Evolutionary conservation across 208 protist species (phyloP).

Genomic region (Trypanosoma platydactyli): DNA sequence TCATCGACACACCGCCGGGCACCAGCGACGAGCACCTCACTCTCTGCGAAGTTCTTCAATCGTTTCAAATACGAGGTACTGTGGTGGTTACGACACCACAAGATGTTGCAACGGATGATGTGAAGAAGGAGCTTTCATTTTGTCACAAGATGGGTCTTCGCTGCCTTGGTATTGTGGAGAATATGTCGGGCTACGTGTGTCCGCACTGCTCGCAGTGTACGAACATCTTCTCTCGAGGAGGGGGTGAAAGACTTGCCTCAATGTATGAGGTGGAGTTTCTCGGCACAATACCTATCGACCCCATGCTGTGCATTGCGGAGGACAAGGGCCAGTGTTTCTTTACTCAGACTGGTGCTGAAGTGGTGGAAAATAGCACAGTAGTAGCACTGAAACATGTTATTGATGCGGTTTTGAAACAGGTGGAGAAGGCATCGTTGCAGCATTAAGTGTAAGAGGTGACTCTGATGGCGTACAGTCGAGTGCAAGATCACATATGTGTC

Average conservation of each 20-base stretch:
- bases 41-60: slow-evolving; percentile 76
- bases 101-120: slow-evolving; percentile 88
- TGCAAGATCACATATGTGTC: not conserved
- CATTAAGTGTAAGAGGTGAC: not conserved
- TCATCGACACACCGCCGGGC: slow-evolving; percentile 93
- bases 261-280: slow-evolving; percentile 86
- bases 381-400: slow-evolving; percentile 55
- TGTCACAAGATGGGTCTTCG: slow-evolving; percentile 85
- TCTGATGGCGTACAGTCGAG: slow-evolving; percentile 1
- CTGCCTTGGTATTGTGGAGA: slow-evolving; percentile 92
- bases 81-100: slow-evolving; percentile 93
- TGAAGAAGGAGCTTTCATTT: slow-evolving; percentile 92
- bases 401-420: slow-evolving; percentile 52
- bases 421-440: slow-evolving; percentile 40
- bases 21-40: slow-evolving; percentile 94
- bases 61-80: slow-evolving; percentile 57
- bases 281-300: slow-evolving; percentile 83
- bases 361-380: slow-evolving; percentile 34
- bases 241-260: slow-evolving; percentile 68
- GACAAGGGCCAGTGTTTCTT: slow-evolving; percentile 72
- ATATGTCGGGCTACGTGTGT: slow-evolving; percentile 94
- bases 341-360: not conserved
- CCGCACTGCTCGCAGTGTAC: slow-evolving; percentile 91
- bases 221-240: slow-evolving; percentile 84
- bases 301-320: slow-evolving; percentile 65